A percentile compares a stretch with the other conserved stretches of the same genome.
Evolutionary conservation across 441 rosid species (phyloP).

Genomic region (Geranium incanum): DNA sequence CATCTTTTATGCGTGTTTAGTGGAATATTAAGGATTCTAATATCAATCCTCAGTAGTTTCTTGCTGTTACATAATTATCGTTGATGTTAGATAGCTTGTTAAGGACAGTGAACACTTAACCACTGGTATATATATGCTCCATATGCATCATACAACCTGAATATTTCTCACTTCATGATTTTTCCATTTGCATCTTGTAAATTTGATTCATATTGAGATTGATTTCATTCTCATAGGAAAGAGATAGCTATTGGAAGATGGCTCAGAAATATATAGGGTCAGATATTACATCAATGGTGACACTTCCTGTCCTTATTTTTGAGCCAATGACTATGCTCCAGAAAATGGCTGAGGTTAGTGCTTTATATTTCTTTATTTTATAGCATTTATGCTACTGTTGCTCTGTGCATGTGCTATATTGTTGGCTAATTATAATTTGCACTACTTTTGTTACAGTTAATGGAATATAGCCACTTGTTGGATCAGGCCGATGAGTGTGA

Average conservation of each 20-base stretch:
- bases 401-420: neutral
- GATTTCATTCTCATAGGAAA: slow-evolving; percentile 31
- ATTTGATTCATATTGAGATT: neutral
- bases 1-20: neutral
- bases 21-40: neutral
- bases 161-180: neutral
- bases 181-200: neutral
- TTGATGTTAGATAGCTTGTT: neutral
- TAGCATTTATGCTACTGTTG: neutral
- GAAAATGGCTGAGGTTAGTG: slow-evolving; percentile 62
- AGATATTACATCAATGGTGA: slow-evolving; percentile 61
- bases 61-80: neutral
- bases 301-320: slow-evolving; percentile 57
- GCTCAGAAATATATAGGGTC: slow-evolving; percentile 63
- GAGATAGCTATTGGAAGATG: slow-evolving; percentile 67
- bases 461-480: slow-evolving; percentile 57
- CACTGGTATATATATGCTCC: neutral
- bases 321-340: slow-evolving; percentile 77
- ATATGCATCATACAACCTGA: neutral
- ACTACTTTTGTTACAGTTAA: slow-evolving; percentile 31
- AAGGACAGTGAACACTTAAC: neutral
- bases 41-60: neutral
- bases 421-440: neutral
- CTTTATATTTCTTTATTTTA: slow-evolving; percentile 5
- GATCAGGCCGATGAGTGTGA: slow-evolving; percentile 62